Base-by-base conservation (phyloP, 495 filamentous ascomycete genomes). In the Podospora sp. region DNA sequence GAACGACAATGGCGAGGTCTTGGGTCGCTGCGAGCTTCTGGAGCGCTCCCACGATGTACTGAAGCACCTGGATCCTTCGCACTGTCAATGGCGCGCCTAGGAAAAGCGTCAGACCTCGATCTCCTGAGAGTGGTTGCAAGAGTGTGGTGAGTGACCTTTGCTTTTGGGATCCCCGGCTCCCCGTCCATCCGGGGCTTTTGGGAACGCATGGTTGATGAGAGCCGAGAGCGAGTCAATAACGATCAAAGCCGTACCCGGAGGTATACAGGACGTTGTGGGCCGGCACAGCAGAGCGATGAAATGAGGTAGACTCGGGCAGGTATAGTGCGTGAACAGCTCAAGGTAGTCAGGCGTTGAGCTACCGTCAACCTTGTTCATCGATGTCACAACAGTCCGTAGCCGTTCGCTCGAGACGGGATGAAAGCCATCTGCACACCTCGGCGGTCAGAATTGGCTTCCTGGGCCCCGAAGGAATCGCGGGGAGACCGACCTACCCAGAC, bases 401-500 rank as follows among this genome's bases (percentile, higher is more conserved):
- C 77, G 72, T 21, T 69, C 66, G 49, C 63, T 73, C 61, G 67
- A 76, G 53, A 77, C 61, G 36, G 27, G 76, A 63, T 75, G 78
- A 71, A 75, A 70, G 67, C 70, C 69, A 75, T 82, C 78, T 79
- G 52, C 20, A 55, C 18, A 36, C 51, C 18, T 51, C 16, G 25
- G 20, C 49, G 21, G 61, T 71, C 6, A 73, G 64, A 67, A 50
- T 65, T 24, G 60, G 63, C 33, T 0, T 16, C 20, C 25, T 4
- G 21, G 66, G 35, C 6, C 63, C 60, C 20, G 35, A 68, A 53
- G 65, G 29, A 22, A 52, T 57, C 36, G 61, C 25, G 25, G 57
- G 25, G 56, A 56, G 72, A 84, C 88, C 75, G 79, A 95, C 92
- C 93, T 79, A 96, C 88, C 94, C 94, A 97, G 29, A 94, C 83